These are phyloP conservation scores for Asclepias syriaca DNA, from an alignment of 257 asterid genomes.

Conservation along the genomic window DNA sequence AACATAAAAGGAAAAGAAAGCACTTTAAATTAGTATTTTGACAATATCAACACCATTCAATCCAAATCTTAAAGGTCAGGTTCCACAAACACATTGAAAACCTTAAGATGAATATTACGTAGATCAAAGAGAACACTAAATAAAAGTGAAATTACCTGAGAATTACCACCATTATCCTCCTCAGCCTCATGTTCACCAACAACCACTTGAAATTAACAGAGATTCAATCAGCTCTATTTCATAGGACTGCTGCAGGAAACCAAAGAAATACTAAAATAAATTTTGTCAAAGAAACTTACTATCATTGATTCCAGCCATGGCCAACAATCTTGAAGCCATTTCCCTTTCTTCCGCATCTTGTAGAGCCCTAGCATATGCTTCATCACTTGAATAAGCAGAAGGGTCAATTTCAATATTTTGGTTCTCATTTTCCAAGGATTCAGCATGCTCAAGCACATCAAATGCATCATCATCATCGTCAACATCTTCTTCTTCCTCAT, in stretches of 20 bases:
- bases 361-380: constrained; percentile 93
- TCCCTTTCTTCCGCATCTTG: constrained; percentile 91
- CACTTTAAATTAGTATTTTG: background rate
- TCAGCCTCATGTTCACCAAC: constrained; percentile 47
- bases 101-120: background rate
- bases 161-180: constrained; percentile 52
- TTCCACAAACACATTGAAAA: background rate
- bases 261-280: constrained; percentile 7
- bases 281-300: constrained; percentile 29
- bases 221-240: constrained; percentile 11
- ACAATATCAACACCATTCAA: background rate
- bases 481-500: constrained; percentile 33
- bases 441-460: constrained; percentile 54
- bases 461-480: constrained; percentile 49
- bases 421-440: constrained; percentile 46
- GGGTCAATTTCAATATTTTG: constrained; percentile 69
- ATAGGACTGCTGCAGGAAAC: background rate
- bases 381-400: constrained; percentile 80
- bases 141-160: constrained; percentile 42
- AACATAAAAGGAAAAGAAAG: background rate
- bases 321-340: constrained; percentile 84
- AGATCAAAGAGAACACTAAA: background rate
- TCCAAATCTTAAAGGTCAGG: background rate
- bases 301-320: constrained; percentile 72
- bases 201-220: constrained; percentile 35